Conservation (phyloP, 75 land plant genomes). For the Cunninghamia lanceolata region DNA sequence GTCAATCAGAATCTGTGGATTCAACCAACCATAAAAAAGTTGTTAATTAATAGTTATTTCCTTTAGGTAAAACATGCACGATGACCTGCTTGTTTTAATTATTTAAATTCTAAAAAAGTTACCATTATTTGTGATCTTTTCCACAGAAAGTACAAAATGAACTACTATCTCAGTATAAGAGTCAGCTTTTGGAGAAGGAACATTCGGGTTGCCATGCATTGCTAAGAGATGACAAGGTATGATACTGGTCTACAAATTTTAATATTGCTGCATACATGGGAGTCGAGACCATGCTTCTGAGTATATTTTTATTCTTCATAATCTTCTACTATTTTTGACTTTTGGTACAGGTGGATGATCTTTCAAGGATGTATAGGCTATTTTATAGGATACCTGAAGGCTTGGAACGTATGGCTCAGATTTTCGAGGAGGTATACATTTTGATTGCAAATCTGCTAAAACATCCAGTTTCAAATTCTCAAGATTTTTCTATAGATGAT, state of each 20-base stretch:
- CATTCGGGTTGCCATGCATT: slow-evolving; percentile 94
- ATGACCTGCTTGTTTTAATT: neutral
- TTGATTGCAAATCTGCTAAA: neutral
- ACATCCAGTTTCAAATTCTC: neutral
- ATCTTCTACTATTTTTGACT: neutral
- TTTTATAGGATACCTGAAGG: slow-evolving; percentile 78
- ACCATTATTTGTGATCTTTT: neutral
- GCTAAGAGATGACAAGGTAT: slow-evolving; percentile 89
- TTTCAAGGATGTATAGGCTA: slow-evolving; percentile 90
- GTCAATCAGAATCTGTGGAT: neutral
- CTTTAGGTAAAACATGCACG: neutral
- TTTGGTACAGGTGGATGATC: slow-evolving; percentile 68
- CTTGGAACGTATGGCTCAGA: slow-evolving; percentile 75
- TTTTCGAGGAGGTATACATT: slow-evolving; percentile 67
- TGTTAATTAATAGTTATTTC: neutral
- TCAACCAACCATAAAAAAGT: neutral
- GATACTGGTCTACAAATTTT: neutral
- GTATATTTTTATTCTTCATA: neutral
- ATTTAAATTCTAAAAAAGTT: neutral
- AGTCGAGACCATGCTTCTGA: too few relatives aligned
- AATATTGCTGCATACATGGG: too few relatives aligned
- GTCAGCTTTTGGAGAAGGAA: too few relatives aligned
- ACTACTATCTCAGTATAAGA: slow-evolving; percentile 71
- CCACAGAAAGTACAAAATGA: slow-evolving; percentile 90
- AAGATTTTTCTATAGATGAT: neutral